These are phyloP conservation scores for Abortiporus biennis DNA, from an alignment of 1,284 basidiomycete species.

Conservation along the genomic window DNA sequence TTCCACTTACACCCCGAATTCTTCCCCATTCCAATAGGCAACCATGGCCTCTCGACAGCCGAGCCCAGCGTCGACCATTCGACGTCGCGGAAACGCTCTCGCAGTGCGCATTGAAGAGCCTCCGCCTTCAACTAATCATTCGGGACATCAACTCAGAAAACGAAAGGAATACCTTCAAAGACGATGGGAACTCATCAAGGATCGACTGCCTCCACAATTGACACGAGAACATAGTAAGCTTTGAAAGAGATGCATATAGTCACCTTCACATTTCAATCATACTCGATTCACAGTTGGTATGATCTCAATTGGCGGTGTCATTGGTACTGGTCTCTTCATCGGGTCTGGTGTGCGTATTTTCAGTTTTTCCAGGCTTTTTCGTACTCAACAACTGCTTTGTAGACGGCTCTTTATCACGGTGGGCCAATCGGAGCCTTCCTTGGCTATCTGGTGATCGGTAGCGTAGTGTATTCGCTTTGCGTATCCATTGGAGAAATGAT, in stretches of 20 bases:
- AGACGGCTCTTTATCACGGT: no score
- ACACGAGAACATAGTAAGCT: conserved; percentile 22
- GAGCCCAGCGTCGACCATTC: no score
- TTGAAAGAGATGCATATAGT: background rate
- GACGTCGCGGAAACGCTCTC: no score
- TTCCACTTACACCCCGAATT: no score
- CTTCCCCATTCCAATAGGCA: no score
- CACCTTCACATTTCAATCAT: background rate
- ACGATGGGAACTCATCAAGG: conserved; percentile 24
- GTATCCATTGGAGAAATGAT: conserved; percentile 28
- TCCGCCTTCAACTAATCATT: background rate
- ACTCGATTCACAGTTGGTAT: conserved; percentile 19
- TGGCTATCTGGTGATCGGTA: conserved; percentile 53
- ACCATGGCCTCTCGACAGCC: no score
- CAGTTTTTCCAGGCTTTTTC: background rate
- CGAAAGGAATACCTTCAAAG: conserved; percentile 21
- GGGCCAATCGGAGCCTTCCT: conserved; percentile 60
- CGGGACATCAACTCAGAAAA: conserved; percentile 11
- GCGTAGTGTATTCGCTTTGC: conserved; percentile 33
- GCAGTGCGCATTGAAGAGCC: background rate
- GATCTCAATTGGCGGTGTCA: conserved; percentile 36
- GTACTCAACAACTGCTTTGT: background rate
- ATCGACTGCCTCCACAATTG: conserved; percentile 24
- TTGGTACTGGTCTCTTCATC: conserved; percentile 44
- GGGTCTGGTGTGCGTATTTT: conserved; percentile 23